Conservation (phyloP, 352 stramenopile species). For the Pythium rishiriense region DNA sequence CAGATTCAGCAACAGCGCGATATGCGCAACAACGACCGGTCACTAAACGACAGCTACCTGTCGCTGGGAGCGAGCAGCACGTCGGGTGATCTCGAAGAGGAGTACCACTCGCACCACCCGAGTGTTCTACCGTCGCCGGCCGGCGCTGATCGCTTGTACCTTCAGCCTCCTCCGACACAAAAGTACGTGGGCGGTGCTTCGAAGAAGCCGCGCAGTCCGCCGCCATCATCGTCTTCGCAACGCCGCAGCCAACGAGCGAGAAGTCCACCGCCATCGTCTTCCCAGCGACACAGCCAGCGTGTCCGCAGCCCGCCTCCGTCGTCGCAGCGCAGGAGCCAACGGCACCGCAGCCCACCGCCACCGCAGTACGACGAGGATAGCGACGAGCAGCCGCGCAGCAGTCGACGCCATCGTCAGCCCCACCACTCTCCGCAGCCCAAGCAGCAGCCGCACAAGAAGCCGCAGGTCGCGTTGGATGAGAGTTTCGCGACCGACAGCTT, state of each 20-base stretch:
- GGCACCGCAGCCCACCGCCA: neutral
- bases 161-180: constrained; percentile 4
- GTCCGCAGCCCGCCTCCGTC: constrained; percentile 1
- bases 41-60: constrained; percentile 30
- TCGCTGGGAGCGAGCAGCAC: constrained; percentile 25
- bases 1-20: constrained; percentile 1
- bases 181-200: constrained; percentile 2
- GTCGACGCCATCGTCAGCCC: constrained; percentile 6
- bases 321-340: neutral
- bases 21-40: constrained; percentile 23
- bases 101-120: constrained; percentile 25
- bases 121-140: constrained; percentile 20
- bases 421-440: neutral
- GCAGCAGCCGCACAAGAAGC: constrained; percentile 4
- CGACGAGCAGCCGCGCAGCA: constrained; percentile 15
- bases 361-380: neutral
- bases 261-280: constrained; percentile 6
- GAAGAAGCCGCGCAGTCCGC: constrained; percentile 4
- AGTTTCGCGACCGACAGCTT: constrained; percentile 28
- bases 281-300: constrained; percentile 1
- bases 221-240: neutral
- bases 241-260: constrained; percentile 1
- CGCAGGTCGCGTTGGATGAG: constrained; percentile 9
- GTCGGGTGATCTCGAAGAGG: constrained; percentile 30
- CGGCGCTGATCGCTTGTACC: neutral